Conservation (phyloP, 768 basidiomycete species). For the Rhodotorula diobovata region DNA sequence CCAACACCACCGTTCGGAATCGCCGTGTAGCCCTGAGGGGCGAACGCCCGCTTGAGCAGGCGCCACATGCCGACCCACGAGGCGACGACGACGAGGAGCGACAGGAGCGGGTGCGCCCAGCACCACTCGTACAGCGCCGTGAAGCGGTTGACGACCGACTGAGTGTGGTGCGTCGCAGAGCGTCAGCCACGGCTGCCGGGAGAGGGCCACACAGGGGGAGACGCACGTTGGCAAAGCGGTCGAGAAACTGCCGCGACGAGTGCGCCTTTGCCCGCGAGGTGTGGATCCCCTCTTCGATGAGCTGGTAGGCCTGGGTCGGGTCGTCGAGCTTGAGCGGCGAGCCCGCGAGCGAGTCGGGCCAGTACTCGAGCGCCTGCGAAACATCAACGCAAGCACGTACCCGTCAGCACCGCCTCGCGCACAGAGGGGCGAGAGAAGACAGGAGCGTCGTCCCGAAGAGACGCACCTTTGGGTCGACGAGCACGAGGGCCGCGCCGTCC, state of each 20-base stretch:
- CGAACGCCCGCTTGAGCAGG: not conserved
- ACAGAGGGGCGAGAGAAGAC: too few relatives aligned
- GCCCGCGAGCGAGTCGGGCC: slow-evolving; percentile 6
- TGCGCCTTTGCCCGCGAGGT: not conserved
- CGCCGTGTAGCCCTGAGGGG: not conserved
- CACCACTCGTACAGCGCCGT: not conserved
- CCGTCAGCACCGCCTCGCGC: too few relatives aligned
- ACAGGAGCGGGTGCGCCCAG: not conserved
- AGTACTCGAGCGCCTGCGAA: slow-evolving; percentile 25
- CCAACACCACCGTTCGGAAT: not conserved
- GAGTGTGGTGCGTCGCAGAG: not conserved
- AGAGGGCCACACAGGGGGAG: not conserved
- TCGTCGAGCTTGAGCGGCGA: slow-evolving; percentile 4
- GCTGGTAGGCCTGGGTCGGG: slow-evolving; percentile 5
- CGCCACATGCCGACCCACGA: not conserved
- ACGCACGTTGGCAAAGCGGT: slow-evolving; percentile 2
- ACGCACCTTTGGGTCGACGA: slow-evolving; percentile 35
- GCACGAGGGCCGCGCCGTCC: slow-evolving; percentile 39
- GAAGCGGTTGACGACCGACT: not conserved
- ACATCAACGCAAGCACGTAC: not conserved
- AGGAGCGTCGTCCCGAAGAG: not conserved
- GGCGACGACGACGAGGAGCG: not conserved
- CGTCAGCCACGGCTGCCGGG: not conserved
- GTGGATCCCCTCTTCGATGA: slow-evolving; percentile 26
- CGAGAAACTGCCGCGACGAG: slow-evolving; percentile 13